Evolutionary conservation across 352 stramenopile species (phyloP).

Genomic region (Globisporangium cylindrosporum): DNA sequence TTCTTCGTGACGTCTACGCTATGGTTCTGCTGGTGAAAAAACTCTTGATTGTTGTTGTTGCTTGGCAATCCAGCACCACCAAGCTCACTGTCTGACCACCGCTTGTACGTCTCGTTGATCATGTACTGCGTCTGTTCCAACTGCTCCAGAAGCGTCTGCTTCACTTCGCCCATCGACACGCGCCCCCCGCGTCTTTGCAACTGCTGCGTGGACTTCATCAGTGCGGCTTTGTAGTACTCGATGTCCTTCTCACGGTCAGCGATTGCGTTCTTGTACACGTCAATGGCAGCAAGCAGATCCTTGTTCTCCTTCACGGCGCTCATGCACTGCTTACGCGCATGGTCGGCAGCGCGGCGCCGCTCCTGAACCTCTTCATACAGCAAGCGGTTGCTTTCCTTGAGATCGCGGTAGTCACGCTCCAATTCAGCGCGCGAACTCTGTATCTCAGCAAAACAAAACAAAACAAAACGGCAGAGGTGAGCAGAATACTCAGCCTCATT

Average conservation of each 20-base stretch:
- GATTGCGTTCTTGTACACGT: slow-evolving; percentile 64
- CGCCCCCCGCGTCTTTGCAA: slow-evolving; percentile 29
- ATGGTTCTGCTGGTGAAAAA: not conserved
- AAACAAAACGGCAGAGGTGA: not conserved
- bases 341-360: slow-evolving; percentile 41
- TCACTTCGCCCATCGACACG: slow-evolving; percentile 59
- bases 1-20: slow-evolving; percentile 1
- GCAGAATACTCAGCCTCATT: not conserved
- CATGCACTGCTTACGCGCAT: slow-evolving; percentile 60
- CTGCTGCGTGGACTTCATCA: slow-evolving; percentile 53
- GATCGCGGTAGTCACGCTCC: slow-evolving; percentile 36
- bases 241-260: slow-evolving; percentile 64
- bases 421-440: slow-evolving; percentile 25
- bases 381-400: slow-evolving; percentile 70
- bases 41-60: slow-evolving; percentile 15
- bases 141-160: slow-evolving; percentile 71
- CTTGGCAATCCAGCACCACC: slow-evolving; percentile 17
- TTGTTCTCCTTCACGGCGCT: slow-evolving; percentile 61
- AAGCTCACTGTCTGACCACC: slow-evolving; percentile 59
- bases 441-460: not conserved
- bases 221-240: slow-evolving; percentile 47
- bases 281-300: slow-evolving; percentile 53
- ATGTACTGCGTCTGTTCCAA: slow-evolving; percentile 78
- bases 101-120: slow-evolving; percentile 73
- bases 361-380: slow-evolving; percentile 61